phyloP scores from a whole-genome alignment of 164 flowering plant species.

The Magnolia changhungtana region DNA sequence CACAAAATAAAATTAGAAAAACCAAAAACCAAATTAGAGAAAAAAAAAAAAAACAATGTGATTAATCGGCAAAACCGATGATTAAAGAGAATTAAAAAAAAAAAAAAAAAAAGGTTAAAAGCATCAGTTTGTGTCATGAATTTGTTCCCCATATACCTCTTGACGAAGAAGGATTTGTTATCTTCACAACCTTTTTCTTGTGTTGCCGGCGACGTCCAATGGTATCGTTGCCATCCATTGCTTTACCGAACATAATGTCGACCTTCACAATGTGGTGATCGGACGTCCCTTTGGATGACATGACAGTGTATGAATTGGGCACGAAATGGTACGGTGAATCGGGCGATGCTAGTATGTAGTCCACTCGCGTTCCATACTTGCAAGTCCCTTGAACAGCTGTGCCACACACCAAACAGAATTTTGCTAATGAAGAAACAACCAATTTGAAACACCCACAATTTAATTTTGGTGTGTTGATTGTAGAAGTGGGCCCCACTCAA shows the following conservation, averaged over 20 bases:
- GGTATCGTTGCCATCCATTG: neutral
- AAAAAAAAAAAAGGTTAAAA: neutral
- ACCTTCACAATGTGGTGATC: slow-evolving; percentile 95
- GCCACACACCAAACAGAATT: neutral
- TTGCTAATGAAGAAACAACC: neutral
- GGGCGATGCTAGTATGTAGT: slow-evolving; percentile 73
- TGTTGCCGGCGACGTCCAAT: slow-evolving; percentile 9
- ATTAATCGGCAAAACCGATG: neutral
- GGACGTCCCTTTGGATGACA: slow-evolving; percentile 95
- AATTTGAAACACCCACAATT: neutral
- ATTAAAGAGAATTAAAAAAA: neutral
- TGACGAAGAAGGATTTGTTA: slow-evolving; percentile 27
- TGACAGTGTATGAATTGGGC: slow-evolving; percentile 81
- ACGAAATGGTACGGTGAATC: slow-evolving; percentile 70
- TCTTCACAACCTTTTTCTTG: slow-evolving; percentile 26
- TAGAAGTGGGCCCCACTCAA: neutral
- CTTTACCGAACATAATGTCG: slow-evolving; percentile 38
- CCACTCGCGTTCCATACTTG: slow-evolving; percentile 93
- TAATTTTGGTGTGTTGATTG: neutral
- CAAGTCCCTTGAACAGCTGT: slow-evolving; percentile 97
- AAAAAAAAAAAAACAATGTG: neutral
- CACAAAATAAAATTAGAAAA: neutral
- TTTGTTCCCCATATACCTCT: slow-evolving; percentile 34
- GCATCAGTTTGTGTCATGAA: slow-evolving; percentile 6
- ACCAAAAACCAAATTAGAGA: neutral